Evolutionary conservation across 768 basidiomycete genomes (phyloP).

Genomic region (Panaeolus cyanescens): DNA sequence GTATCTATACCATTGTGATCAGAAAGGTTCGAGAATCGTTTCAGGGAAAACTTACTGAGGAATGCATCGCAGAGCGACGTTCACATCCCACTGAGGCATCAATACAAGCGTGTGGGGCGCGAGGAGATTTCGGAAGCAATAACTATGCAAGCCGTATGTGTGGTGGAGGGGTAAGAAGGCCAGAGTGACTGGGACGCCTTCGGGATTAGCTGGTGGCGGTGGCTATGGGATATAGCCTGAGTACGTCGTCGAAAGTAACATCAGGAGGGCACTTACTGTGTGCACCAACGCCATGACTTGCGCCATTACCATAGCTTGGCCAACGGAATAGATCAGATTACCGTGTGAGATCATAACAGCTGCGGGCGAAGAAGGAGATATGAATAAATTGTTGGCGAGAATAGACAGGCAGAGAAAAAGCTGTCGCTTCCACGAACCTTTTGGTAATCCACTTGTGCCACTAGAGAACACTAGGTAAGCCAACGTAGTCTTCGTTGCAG

Average conservation of each 20-base stretch:
- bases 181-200: conserved; percentile 48
- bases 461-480: conserved; percentile 79
- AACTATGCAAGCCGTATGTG: conserved; percentile 58
- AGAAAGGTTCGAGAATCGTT: background rate
- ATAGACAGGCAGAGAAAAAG: background rate
- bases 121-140: conserved; percentile 50
- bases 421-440: conserved; percentile 43
- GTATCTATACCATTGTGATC: conserved; percentile 43
- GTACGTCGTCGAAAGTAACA: background rate
- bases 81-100: conserved; percentile 61
- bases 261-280: conserved; percentile 32
- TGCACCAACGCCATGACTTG: conserved; percentile 33
- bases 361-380: conserved; percentile 22
- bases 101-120: conserved; percentile 50
- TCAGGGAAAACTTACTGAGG: conserved; percentile 48
- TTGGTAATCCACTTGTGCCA: conserved; percentile 76
- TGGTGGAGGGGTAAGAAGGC: conserved; percentile 73
- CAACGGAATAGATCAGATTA: conserved; percentile 51
- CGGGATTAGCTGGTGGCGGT: conserved; percentile 38
- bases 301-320: conserved; percentile 35
- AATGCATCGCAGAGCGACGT: conserved; percentile 51
- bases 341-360: conserved; percentile 78
- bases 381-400: background rate
- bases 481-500: conserved; percentile 52
- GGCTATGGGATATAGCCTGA: conserved; percentile 28